Evolutionary conservation across 371 early-diverging fungal species (phyloP), one percentile per base, ranked within the genome.

Genomic region (Mucor saturninus): DNA sequence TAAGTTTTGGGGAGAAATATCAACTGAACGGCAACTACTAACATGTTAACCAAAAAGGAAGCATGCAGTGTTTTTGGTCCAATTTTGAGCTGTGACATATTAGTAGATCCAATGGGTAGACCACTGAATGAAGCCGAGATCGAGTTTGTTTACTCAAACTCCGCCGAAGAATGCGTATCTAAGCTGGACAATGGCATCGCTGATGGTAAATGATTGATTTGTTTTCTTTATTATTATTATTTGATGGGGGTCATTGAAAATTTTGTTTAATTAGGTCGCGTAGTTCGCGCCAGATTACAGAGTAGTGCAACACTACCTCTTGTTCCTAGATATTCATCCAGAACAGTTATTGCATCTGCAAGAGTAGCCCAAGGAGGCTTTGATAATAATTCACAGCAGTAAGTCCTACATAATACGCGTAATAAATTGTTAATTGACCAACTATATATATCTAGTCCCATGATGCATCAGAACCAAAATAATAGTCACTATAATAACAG

Each of bases 61-160:
- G 72, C 77, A 9, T 82, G 79, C 39, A 49, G 54, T 9, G 60
- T 71, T 29, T 79, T 79, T 64, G 83, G 83, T 2, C 71, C 67
- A 5, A 72, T 82, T 1, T 30, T 72, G 1, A 68, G 68, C 38
- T 77, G 77, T 55, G 79, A 79, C 39, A 67, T 82, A 32, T 54
- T 75, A 43, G 32, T 64, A 1, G 83, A 82, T 64, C 69, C 72
- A 4, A 54, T 70, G 29, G 77, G 78, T 13, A 71, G 77, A 38
- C 76, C 79, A 2, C 70, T 70, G 35, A 73, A 77, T 54, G 77
- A 79, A 51, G 83, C 83, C 11, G 79, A 82, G 48, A 68, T 82
- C 13, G 76, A 82, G 31, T 82, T 79, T 56, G 32, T 71, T 5
- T 68, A 49, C 30, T 67, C 72, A 39, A 57, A 71, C 30, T 59